phyloP scores from a whole-genome alignment of 148 eudicot genomes.

The Agrostemma githago region DNA sequence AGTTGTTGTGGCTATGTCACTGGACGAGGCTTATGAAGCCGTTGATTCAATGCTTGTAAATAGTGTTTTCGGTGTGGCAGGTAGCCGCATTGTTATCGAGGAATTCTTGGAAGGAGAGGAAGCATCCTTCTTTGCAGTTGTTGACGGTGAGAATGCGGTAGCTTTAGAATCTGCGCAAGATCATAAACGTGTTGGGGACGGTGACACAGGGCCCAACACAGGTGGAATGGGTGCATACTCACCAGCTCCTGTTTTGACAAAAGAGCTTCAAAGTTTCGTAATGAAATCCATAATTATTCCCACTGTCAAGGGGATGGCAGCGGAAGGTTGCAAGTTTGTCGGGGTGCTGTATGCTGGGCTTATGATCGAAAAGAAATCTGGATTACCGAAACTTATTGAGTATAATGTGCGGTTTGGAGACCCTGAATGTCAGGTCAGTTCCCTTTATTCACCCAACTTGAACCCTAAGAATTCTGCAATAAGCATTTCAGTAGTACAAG shows the following conservation, averaged over 20 bases:
- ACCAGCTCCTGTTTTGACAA: conserved; percentile 84
- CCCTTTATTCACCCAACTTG: not conserved
- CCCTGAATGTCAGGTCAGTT: conserved; percentile 95
- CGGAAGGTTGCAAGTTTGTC: conserved; percentile 91
- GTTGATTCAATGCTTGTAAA: conserved; percentile 85
- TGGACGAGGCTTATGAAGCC: conserved; percentile 77
- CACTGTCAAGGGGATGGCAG: conserved; percentile 80
- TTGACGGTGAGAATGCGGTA: conserved; percentile 85
- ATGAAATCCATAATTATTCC: conserved; percentile 81
- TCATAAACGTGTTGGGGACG: conserved; percentile 93
- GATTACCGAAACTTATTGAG: conserved; percentile 86
- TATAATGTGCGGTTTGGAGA: conserved; percentile 98
- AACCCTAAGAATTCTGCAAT: not conserved
- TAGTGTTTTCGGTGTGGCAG: conserved; percentile 69
- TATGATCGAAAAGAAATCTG: conserved; percentile 91
- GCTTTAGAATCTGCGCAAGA: conserved; percentile 96
- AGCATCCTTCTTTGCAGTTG: conserved; percentile 89
- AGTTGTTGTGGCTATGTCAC: conserved; percentile 79
- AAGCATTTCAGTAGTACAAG: not conserved
- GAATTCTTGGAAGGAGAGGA: conserved; percentile 94
- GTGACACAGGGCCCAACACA: conserved; percentile 90
- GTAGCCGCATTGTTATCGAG: conserved; percentile 71
- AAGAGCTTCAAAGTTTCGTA: conserved; percentile 64
- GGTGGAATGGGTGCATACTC: conserved; percentile 99
- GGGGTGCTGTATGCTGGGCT: conserved; percentile 92